Evolutionary conservation across 768 basidiomycete species (phyloP).

Genomic region (Trametes villosa): DNA sequence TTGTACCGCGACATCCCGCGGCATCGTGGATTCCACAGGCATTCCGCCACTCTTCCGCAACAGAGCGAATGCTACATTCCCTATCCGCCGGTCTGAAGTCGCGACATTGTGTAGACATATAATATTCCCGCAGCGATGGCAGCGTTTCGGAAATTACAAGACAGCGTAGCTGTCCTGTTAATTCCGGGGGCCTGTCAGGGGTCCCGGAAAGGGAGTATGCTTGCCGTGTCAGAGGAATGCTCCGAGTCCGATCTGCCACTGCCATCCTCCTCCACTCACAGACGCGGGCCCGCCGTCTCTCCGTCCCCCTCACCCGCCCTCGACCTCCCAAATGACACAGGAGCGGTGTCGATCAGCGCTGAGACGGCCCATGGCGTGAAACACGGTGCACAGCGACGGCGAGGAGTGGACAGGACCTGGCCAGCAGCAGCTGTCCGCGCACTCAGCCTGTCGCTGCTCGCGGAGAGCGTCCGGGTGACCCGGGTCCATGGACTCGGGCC

Average conservation of each 20-base stretch:
- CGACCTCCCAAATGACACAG: not conserved
- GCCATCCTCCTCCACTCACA: not conserved
- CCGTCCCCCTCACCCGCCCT: not conserved
- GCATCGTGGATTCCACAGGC: too few relatives aligned
- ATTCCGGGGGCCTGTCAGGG: too few relatives aligned
- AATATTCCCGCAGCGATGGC: too few relatives aligned
- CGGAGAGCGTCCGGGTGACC: not conserved
- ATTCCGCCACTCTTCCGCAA: too few relatives aligned
- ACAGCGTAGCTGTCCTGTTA: too few relatives aligned
- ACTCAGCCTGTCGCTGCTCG: not conserved
- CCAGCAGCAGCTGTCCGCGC: not conserved
- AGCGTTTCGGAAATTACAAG: too few relatives aligned
- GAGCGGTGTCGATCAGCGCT: not conserved
- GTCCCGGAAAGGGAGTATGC: too few relatives aligned
- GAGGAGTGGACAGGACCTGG: not conserved
- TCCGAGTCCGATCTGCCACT: constrained; percentile 18
- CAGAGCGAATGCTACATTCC: too few relatives aligned
- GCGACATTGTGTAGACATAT: too few relatives aligned
- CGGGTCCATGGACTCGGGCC: constrained; percentile 8
- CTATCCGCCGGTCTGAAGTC: too few relatives aligned
- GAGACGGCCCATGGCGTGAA: not conserved
- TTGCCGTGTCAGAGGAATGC: not conserved
- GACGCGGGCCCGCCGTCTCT: not conserved
- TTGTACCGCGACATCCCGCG: too few relatives aligned
- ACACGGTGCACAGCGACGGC: not conserved